These are phyloP conservation scores for Lactarius psammicola DNA, from an alignment of 768 basidiomycete species.

Conservation along the genomic window DNA sequence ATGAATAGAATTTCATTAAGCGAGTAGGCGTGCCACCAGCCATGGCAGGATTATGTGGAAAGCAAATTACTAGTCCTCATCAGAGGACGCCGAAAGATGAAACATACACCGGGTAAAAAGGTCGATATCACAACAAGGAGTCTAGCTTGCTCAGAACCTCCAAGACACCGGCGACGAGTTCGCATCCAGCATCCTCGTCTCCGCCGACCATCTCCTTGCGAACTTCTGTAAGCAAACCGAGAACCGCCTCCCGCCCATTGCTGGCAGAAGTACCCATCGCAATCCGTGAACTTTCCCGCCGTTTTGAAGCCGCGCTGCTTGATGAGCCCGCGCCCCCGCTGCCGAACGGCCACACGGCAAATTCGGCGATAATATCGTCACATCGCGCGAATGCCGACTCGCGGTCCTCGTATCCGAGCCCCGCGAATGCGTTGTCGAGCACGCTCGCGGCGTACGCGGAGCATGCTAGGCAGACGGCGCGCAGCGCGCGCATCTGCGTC, in stretches of 20 bases:
- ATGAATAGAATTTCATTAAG: background rate
- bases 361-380: constrained; percentile 92
- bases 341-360: constrained; percentile 87
- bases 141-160: constrained; percentile 94
- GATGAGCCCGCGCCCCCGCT: constrained; percentile 31
- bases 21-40: too few relatives aligned
- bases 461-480: constrained; percentile 85
- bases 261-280: constrained; percentile 53
- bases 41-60: background rate
- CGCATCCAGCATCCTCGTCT: constrained; percentile 83
- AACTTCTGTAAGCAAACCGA: constrained; percentile 73
- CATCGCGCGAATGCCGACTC: constrained; percentile 92
- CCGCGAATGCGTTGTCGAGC: constrained; percentile 88
- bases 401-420: constrained; percentile 87
- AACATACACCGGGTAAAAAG: constrained; percentile 16
- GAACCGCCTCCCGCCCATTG: constrained; percentile 60
- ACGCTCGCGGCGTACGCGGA: constrained; percentile 94
- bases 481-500: constrained; percentile 72
- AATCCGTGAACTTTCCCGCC: constrained; percentile 46
- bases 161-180: constrained; percentile 87
- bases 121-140: constrained; percentile 58
- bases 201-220: constrained; percentile 61
- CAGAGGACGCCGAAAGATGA: constrained; percentile 8
- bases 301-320: constrained; percentile 29
- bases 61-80: constrained; percentile 14